Evolutionary conservation across 352 stramenopile genomes (phyloP), one percentile per base, ranked within the genome.

Genomic region (Phytophthora idaei): DNA sequence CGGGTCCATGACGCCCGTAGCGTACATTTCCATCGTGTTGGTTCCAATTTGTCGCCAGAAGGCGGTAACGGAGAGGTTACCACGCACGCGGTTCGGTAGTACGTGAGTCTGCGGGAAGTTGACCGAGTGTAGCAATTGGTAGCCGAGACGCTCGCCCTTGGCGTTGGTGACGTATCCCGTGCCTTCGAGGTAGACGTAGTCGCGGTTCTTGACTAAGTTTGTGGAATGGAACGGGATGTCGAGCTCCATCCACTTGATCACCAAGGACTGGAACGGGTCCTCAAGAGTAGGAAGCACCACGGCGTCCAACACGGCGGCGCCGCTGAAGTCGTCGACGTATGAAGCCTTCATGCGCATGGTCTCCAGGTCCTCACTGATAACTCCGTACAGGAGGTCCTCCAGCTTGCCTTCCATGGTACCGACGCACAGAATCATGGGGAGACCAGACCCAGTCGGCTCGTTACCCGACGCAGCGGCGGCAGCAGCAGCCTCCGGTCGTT

Each of bases 111-210:
- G 53, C 9, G 67, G 45, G 47, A 79, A 79, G 41, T 63, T 57
- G 34, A 85, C 67, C 42, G 74, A 84, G 75, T 90, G 78, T 49
- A 89, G 56, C 1, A 87, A 39, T 21, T 90, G 76, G 64, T 77
- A 90, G 11, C 80, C 82, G 14, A 90, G 51, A 12, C 67, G 60
- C 42, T 88, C 76, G 31, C 68, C 70, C 12, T 79, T 79, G 0
- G 34, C 42, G 6, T 80, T 69, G 11, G 47, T 27, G 5, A 71
- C 61, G 52, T 85, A 59, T 3, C 77, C 79, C 14, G 74, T 85
- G 27, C 71, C 67, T 52, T 90, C 79, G 45, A 90, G 51, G 52
- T 82, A 78, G 5, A 87, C 76, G 49, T 80, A 81, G 57, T 90
- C 79, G 37, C 77, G 78, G 49, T 84, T 85, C 54, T 78, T 80